These are phyloP conservation scores for Selenicereus undatus DNA, from an alignment of 148 eudicot genomes.

Conservation along the genomic window DNA sequence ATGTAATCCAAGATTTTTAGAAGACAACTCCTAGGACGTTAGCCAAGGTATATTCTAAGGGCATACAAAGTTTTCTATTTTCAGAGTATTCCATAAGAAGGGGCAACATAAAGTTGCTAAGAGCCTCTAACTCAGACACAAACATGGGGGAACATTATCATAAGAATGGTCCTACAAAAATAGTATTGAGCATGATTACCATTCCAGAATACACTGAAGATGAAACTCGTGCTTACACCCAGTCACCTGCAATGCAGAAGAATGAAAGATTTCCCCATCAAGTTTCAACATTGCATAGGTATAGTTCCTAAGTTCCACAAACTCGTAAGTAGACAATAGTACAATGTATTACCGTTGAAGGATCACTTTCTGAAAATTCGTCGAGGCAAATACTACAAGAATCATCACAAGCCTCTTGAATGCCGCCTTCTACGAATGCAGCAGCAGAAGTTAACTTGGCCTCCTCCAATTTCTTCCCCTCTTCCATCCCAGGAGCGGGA, in stretches of 20 bases:
- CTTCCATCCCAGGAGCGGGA: conserved; percentile 36
- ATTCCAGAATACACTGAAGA: conserved; percentile 98
- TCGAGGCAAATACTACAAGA: conserved; percentile 81
- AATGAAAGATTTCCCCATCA: conserved; percentile 9
- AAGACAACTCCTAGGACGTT: not conserved
- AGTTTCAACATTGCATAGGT: not conserved
- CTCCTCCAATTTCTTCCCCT: conserved; percentile 43
- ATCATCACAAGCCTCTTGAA: conserved; percentile 84
- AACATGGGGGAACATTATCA: not conserved
- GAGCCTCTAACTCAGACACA: not conserved
- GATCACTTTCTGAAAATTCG: conserved; percentile 65
- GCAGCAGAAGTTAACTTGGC: conserved; percentile 73
- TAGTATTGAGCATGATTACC: conserved; percentile 40
- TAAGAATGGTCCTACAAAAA: not conserved
- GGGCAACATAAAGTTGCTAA: not conserved
- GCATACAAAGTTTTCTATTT: not conserved
- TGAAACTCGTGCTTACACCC: conserved; percentile 95
- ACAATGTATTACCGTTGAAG: conserved; percentile 53
- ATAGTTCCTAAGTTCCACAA: not conserved
- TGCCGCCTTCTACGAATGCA: conserved; percentile 84
- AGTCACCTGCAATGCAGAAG: conserved; percentile 54
- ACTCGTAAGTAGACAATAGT: not conserved
- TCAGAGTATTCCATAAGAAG: not conserved
- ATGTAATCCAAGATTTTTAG: not conserved
- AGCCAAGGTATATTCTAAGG: not conserved